Evolutionary conservation across 257 asterid genomes (phyloP).

Genomic region (Nicotiana knightiana): DNA sequence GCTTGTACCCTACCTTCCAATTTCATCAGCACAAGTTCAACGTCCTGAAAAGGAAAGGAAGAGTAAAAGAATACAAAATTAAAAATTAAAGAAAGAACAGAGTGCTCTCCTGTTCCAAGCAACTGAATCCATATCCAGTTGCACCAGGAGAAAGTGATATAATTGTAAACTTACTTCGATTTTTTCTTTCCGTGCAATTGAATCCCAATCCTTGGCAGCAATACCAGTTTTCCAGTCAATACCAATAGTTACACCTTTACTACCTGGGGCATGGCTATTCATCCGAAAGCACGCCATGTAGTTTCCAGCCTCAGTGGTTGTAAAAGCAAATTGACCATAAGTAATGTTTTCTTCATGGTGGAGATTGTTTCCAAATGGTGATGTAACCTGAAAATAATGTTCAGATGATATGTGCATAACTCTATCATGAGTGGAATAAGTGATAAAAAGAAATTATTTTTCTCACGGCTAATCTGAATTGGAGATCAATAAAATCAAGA

Average conservation of each 20-base stretch:
- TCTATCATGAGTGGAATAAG: neutral
- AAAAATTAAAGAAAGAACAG: neutral
- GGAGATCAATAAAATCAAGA: neutral
- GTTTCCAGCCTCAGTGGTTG: slow-evolving; percentile 68
- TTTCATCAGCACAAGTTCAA: slow-evolving; percentile 70
- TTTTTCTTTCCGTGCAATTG: slow-evolving; percentile 85
- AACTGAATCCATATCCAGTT: neutral
- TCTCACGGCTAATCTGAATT: neutral
- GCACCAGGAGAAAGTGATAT: neutral
- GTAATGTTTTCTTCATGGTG: slow-evolving; percentile 57
- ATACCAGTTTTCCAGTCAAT: slow-evolving; percentile 83
- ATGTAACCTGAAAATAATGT: slow-evolving; percentile 45
- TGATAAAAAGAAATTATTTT: neutral
- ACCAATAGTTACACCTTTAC: slow-evolving; percentile 50
- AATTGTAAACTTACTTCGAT: slow-evolving; percentile 44
- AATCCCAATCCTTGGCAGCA: slow-evolving; percentile 75
- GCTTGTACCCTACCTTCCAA: slow-evolving; percentile 59
- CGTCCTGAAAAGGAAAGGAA: slow-evolving; percentile 40
- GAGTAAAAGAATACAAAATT: neutral
- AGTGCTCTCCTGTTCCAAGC: too few species aligned
- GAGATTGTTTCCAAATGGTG: slow-evolving; percentile 69
- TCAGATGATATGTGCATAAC: neutral
- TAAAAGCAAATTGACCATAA: slow-evolving; percentile 76
- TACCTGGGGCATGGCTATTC: slow-evolving; percentile 30
- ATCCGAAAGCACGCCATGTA: slow-evolving; percentile 63